Base-by-base conservation (phyloP, 176 grass and related monocot genomes). In the Aegilops umbellulata region DNA sequence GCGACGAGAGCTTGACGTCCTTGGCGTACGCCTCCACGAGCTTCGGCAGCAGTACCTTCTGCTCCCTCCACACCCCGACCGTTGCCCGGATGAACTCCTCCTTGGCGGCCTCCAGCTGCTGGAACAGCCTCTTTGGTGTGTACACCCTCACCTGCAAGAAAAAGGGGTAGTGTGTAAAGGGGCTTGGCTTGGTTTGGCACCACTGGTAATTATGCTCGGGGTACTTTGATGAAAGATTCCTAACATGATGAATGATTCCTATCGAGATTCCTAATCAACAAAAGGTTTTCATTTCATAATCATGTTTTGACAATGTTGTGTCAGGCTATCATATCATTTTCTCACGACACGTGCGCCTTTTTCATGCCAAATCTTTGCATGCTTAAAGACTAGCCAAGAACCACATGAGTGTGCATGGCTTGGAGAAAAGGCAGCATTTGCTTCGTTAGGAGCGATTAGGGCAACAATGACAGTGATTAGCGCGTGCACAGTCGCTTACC, bases 61-160 rank as follows among this genome's bases (percentile, higher is more conserved):
- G 91, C 58, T 93, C 93, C 80, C 84, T 95, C 93, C 91, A 98
- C 58, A 98, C 91, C 23, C 95, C 89, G 10, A 93, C 91, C 30
- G 91, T 98, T 15, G 95, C 95, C 19, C 93, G 85, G 80, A 98
- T 92, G 81, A 93, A 98, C 84, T 98, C 95, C 76, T 95, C 93
- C 74, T 94, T 98, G 19, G 90, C 93, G 10, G 91, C 81, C 89
- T 98, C 93, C 22, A 98, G 89, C 85, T 98, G 95, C 8, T 95
- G 89, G 80, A 86, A 95, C 84, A 98, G 81, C 85, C 89, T 83
- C 85, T 88, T 89, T 9, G 89, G 83, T 41, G 88, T 95, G 86
- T 95, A 98, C 68, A 94, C 86, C 41, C 93, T 93, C 63, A 98
- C 93, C 95, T 98, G 81, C 34, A 83, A 75, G 3, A 81, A 60